phyloP scores from a whole-genome alignment of 495 filamentous ascomycete genomes.

The Lophiotrema nucula region DNA sequence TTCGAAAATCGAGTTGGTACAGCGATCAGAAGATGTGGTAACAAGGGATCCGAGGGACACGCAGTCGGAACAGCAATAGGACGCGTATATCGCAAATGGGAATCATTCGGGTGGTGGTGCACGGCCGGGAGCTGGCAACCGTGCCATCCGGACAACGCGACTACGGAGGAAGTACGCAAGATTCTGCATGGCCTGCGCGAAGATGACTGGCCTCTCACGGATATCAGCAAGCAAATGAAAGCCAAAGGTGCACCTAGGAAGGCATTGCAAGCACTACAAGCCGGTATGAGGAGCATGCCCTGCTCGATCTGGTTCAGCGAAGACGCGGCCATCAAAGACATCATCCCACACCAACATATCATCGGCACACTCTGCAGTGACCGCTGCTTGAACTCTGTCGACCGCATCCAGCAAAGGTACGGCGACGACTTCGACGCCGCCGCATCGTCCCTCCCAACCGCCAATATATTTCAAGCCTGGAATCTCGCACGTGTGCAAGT shows the following conservation, averaged over 20 bases:
- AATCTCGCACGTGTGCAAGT: background rate
- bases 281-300: background rate
- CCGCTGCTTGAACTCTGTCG: background rate
- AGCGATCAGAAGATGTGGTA: background rate
- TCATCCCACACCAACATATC: background rate
- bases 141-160: background rate
- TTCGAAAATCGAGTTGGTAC: background rate
- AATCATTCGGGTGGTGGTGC: constrained; percentile 1
- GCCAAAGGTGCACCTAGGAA: background rate
- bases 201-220: background rate
- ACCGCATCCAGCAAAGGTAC: constrained; percentile 4
- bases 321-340: background rate
- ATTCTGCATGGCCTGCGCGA: background rate
- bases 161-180: background rate
- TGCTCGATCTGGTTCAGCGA: background rate
- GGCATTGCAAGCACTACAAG: background rate
- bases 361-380: constrained; percentile 3
- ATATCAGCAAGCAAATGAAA: background rate
- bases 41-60: background rate
- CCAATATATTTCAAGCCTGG: background rate
- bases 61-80: background rate
- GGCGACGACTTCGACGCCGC: background rate
- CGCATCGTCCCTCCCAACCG: background rate
- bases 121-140: background rate
- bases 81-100: background rate